A percentile compares a stretch with the other conserved stretches of the same genome.
phyloP scores from a whole-genome alignment of 129 eudicot species.

The Flaveria trinervia region DNA sequence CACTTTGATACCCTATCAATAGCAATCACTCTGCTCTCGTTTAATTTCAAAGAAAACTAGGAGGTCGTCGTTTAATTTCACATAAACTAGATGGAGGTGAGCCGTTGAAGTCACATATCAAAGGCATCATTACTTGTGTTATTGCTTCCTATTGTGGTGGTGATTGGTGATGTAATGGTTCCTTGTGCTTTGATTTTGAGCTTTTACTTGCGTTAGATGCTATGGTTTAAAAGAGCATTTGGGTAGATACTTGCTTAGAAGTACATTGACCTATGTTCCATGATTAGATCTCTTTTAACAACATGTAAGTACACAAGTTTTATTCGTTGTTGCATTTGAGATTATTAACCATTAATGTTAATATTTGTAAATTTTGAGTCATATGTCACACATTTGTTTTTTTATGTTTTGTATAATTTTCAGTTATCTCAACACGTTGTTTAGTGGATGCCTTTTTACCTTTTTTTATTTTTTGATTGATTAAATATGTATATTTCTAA shows the following conservation, averaged over 20 bases:
- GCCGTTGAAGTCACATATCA: conserved; percentile 26
- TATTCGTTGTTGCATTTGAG: neutral
- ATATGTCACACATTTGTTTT: neutral
- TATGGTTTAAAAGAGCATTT: conserved; percentile 57
- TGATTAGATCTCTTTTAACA: conserved; percentile 81
- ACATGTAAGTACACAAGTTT: conserved; percentile 52
- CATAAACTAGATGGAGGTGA: conserved; percentile 45
- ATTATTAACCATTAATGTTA: neutral
- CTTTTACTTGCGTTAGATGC: conserved; percentile 75
- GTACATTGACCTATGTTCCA: conserved; percentile 76
- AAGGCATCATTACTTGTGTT: conserved; percentile 61
- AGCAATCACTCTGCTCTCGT: neutral
- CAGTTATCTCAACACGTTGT: too few species aligned
- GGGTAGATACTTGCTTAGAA: conserved; percentile 64
- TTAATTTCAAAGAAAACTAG: conserved; percentile 20
- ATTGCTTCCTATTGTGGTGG: conserved; percentile 68
- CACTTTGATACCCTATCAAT: conserved; percentile 39
- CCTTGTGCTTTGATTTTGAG: conserved; percentile 62
- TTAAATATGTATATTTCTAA: too few species aligned
- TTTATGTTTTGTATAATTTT: neutral
- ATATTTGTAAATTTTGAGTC: neutral
- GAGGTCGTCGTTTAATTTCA: conserved; percentile 29
- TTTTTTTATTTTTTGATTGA: too few species aligned
- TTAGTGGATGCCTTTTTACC: too few species aligned
- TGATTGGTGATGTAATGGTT: conserved; percentile 61